Evolutionary conservation across 345 rosid species (phyloP).

Genomic region (Alliaria petiolata): DNA sequence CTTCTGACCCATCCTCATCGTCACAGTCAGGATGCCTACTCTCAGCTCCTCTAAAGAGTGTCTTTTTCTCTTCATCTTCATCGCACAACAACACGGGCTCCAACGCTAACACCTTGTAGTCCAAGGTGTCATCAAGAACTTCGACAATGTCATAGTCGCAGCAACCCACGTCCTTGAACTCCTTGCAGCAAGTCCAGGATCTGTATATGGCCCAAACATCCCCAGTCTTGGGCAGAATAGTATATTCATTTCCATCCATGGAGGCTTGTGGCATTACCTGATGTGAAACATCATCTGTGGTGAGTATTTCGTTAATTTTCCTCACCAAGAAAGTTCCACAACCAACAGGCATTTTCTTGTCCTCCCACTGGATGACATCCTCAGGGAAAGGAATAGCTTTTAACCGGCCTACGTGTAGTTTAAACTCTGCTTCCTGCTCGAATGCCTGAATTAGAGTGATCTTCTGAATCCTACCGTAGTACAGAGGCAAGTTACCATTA

Average conservation of each 20-base stretch:
- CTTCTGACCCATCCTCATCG: not conserved
- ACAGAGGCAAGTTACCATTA: too few relatives aligned
- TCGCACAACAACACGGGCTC: not conserved
- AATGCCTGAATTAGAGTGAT: too few relatives aligned
- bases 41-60: not conserved
- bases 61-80: not conserved
- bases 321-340: conserved; percentile 59
- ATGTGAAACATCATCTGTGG: conserved; percentile 46
- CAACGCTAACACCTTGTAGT: not conserved
- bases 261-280: conserved; percentile 36
- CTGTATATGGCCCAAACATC: conserved; percentile 68
- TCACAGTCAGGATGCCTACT: not conserved
- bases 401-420: too few relatives aligned
- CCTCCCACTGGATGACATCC: too few relatives aligned
- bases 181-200: conserved; percentile 39
- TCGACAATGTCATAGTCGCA: conserved; percentile 47
- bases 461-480: too few relatives aligned
- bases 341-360: too few relatives aligned
- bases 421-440: too few relatives aligned
- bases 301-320: conserved; percentile 24
- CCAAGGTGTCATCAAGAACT: conserved; percentile 29
- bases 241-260: conserved; percentile 25
- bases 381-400: too few relatives aligned
- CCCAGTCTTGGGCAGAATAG: conserved; percentile 56
- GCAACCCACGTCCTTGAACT: conserved; percentile 32